These are phyloP conservation scores for Sporothrix humicola DNA, from an alignment of 2,329 filamentous ascomycete species.

Conservation along the genomic window DNA sequence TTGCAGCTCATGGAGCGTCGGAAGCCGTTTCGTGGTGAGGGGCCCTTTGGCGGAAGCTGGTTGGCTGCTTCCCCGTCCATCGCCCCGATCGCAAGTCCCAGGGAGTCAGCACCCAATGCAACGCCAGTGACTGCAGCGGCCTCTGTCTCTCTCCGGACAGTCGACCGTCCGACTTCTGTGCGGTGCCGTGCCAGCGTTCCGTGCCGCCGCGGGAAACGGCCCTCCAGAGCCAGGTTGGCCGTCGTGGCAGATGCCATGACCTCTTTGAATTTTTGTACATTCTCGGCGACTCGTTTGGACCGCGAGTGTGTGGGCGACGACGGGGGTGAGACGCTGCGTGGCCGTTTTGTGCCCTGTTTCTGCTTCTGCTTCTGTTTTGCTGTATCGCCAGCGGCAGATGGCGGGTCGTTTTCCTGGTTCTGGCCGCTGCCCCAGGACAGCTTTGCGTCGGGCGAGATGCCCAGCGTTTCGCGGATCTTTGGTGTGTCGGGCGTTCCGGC, in stretches of 20 bases:
- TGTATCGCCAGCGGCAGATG: slow-evolving; percentile 46
- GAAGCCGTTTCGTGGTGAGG: slow-evolving; percentile 45
- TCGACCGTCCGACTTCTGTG: slow-evolving; percentile 26
- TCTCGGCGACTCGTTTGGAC: slow-evolving; percentile 54
- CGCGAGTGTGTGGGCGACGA: slow-evolving; percentile 66
- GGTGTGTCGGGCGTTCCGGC: slow-evolving; percentile 51
- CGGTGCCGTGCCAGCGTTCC: slow-evolving; percentile 45
- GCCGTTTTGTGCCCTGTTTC: slow-evolving; percentile 65
- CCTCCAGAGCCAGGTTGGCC: slow-evolving; percentile 24
- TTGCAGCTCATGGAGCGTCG: slow-evolving; percentile 71
- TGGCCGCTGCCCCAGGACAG: slow-evolving; percentile 65
- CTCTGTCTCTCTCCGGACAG: background rate
- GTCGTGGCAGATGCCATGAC: slow-evolving; percentile 70
- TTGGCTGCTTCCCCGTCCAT: background rate
- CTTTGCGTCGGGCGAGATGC: slow-evolving; percentile 64
- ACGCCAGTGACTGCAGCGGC: background rate
- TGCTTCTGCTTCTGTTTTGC: slow-evolving; percentile 41
- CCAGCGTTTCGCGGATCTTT: slow-evolving; percentile 50
- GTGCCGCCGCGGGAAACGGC: slow-evolving; percentile 38
- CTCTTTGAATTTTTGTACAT: slow-evolving; percentile 63
- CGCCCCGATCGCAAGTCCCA: background rate
- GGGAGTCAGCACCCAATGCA: background rate
- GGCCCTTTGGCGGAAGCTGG: slow-evolving; percentile 43
- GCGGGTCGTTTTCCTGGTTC: slow-evolving; percentile 47
- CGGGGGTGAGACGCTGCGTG: slow-evolving; percentile 74